Evolutionary conservation across 2,329 filamentous ascomycete genomes (phyloP).

Genomic region (Verticillium zaregamsianum): DNA sequence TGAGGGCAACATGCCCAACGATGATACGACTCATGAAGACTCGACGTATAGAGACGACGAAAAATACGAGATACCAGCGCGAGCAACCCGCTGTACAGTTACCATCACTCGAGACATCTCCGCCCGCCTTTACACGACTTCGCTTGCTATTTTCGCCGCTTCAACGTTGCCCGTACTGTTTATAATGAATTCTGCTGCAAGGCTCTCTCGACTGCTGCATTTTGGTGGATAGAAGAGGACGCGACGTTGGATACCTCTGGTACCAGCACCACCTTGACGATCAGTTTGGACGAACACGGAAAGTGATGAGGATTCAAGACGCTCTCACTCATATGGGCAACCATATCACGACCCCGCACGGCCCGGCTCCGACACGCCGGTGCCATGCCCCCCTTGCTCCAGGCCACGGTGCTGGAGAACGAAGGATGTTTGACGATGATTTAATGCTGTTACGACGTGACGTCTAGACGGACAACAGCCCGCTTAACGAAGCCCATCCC

Average conservation of each 20-base stretch:
- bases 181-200: slow-evolving; percentile 28
- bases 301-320: slow-evolving; percentile 36
- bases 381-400: slow-evolving; percentile 17
- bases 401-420: not conserved
- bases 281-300: slow-evolving; percentile 29
- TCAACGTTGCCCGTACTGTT: slow-evolving; percentile 25
- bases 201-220: slow-evolving; percentile 6
- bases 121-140: not conserved
- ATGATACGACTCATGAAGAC: slow-evolving; percentile 15
- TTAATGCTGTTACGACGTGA: slow-evolving; percentile 41
- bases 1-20: slow-evolving; percentile 5
- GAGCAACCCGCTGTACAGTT: not conserved
- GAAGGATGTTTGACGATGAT: slow-evolving; percentile 34
- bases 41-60: slow-evolving; percentile 31
- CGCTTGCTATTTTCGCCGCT: not conserved
- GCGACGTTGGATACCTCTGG: slow-evolving; percentile 9
- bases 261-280: slow-evolving; percentile 20
- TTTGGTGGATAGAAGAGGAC: slow-evolving; percentile 32
- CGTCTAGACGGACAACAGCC: slow-evolving; percentile 39
- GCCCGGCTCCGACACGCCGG: slow-evolving; percentile 23
- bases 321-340: slow-evolving; percentile 35
- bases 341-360: slow-evolving; percentile 29
- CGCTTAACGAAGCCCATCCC: slow-evolving; percentile 14
- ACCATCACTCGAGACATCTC: not conserved
- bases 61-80: slow-evolving; percentile 6